Base-by-base conservation (phyloP, 352 stramenopile genomes). In the Phytophthora fragariae region DNA sequence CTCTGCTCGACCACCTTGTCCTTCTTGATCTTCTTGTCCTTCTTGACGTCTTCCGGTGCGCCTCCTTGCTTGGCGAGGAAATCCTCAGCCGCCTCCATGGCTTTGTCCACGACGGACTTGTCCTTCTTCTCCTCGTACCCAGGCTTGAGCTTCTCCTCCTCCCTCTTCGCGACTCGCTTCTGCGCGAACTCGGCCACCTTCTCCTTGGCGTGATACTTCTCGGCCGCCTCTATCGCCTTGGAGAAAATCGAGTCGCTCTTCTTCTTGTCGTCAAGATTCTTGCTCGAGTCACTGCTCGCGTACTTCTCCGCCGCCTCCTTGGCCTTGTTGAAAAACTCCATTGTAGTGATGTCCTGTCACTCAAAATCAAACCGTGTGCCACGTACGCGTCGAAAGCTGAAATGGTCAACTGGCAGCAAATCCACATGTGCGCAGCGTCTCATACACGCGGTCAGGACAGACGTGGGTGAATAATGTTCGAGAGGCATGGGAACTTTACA, bases 201-300 rank as follows among this genome's bases (percentile, higher is more conserved):
- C 6, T 77, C 70, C 65, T 77, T 77, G 5, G 68, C 65, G 17
- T 77, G 70, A 17, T 77, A 77, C 54, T 77, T 75, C 15, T 78
- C 71, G 10, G 68, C 62, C 14, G 55, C 61, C 33, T 54, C 66
- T 33, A 72, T 68, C 2, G 66, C 71, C 17, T 78, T 74, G 17
- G 41, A 52, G 31, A 78, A 68, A 21, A 78, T 65, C 4, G 55
- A 70, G 17, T 74, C 65, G 17, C 24, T 57, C 35, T 77, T 60
- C n/a, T 73, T 74, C 39, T 72, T 61, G 37, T 58, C 56, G 24
- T 60, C 56, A 1, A 35, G 65, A 8, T 65, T 75, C 27, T 39
- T 59, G 44, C 46, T 72, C 29, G 68, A 62, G 29, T 76, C 57
- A 17, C 63, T 41, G 37, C 59, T 47, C 29, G 37, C 54, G 31